Base-by-base conservation (phyloP, 2,329 filamentous ascomycete genomes). In the Paraphoma sp. region DNA sequence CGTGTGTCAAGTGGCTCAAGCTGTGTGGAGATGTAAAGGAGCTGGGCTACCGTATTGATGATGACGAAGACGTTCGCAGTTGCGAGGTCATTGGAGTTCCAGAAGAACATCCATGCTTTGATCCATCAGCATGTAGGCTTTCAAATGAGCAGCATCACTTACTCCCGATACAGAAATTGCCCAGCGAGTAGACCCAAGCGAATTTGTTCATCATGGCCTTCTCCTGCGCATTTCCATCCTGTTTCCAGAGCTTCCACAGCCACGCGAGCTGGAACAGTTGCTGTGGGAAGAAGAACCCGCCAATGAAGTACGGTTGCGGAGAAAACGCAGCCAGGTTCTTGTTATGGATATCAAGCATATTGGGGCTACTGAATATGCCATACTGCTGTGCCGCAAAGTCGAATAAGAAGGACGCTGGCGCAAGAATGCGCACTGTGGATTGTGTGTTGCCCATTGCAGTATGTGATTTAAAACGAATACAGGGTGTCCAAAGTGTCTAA, bases 341-440 rank as follows among this genome's bases (percentile, higher is more conserved):
- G 63, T 87, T 81, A 68, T 87, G 84, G 31, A 87, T 77, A 48
- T 86, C 81, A 61, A 86, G 82, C 85, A 87, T 87, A 59, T 83
- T 86, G 0, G 85, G 85, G 0, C 70, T 77, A 36, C 80, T 81
- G 31, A 84, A 78, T 71, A 87, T 82, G 69, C 84, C 85, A 72
- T 87, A 87, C 67, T 84, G 82, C 69, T 87, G 85, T 1, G 82
- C 80, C 3, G 81, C 82, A 64, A 87, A 86, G 73, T 87, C 83
- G 70, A 83, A 81, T 16, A 78, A 48, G 71, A 87, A 87, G 18
- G 83, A 83, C 14, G 79, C 69, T 0, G 85, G 84, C 33, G 84
- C 84, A 16, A 86, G 75, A 65, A 80, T 82, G 60, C 82, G 81
- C 48, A 84, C 82, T 1, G 83, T 85, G 47, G 78, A 83, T 54